Conservation (phyloP, 1,139 yeast genomes). For the Pichia sp. region DNA sequence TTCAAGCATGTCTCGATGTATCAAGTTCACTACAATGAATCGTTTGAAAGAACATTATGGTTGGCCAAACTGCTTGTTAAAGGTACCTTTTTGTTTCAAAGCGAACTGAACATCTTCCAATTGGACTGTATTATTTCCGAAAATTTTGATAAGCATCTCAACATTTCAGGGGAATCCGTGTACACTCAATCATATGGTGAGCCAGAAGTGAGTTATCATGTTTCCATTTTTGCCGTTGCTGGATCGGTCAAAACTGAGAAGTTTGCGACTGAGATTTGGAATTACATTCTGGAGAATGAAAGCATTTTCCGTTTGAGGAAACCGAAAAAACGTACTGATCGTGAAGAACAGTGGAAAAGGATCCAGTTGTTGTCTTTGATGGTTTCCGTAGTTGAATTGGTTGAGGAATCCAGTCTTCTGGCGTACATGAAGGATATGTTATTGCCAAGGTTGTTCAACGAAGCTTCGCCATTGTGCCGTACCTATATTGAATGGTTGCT, state of each 20-base stretch:
- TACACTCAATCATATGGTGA: conserved; percentile 51
- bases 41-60: conserved; percentile 43
- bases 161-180: conserved; percentile 27
- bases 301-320: conserved; percentile 34
- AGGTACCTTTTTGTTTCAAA: conserved; percentile 43
- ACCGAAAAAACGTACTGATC: conserved; percentile 52
- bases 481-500: conserved; percentile 74
- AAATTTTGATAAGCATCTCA: conserved; percentile 34
- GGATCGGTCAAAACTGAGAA: conserved; percentile 26
- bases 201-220: conserved; percentile 49
- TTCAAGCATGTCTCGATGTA: conserved; percentile 35
- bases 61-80: conserved; percentile 42
- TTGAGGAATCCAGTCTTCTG: conserved; percentile 19
- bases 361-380: conserved; percentile 49
- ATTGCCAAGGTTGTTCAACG: conserved; percentile 34
- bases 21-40: conserved; percentile 27
- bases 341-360: conserved; percentile 61
- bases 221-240: conserved; percentile 39
- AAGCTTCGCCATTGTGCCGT: conserved; percentile 73
- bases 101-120: conserved; percentile 46
- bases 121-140: conserved; percentile 51
- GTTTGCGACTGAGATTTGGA: conserved; percentile 36
- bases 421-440: conserved; percentile 20
- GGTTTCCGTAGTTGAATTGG: conserved; percentile 29
- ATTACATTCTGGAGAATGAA: conserved; percentile 35